Evolutionary conservation across 306 rosid species (phyloP).

Genomic region (Ziziphus jujuba): DNA sequence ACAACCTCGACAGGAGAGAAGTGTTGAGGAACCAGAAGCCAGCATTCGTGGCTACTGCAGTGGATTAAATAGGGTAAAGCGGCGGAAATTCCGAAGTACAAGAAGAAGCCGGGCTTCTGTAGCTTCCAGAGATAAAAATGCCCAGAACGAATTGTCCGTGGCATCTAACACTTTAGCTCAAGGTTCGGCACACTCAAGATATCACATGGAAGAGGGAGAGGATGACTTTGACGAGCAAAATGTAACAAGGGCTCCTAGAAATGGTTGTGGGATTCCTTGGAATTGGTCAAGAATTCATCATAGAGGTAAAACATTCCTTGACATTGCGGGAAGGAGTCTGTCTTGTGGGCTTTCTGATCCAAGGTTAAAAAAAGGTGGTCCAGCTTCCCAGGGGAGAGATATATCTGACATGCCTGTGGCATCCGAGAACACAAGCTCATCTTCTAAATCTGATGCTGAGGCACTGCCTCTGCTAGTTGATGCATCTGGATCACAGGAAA

Average conservation of each 20-base stretch:
- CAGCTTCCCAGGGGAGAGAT: slow-evolving; percentile 57
- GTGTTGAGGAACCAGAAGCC: slow-evolving; percentile 57
- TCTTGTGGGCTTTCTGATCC: slow-evolving; percentile 94
- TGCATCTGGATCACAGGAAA: slow-evolving; percentile 84
- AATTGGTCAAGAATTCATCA: slow-evolving; percentile 98
- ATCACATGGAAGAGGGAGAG: slow-evolving; percentile 60
- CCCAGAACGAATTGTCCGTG: slow-evolving; percentile 81
- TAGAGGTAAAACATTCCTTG: slow-evolving; percentile 86
- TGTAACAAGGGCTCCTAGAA: slow-evolving; percentile 78
- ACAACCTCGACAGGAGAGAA: slow-evolving; percentile 50
- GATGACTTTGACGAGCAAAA: slow-evolving; percentile 52
- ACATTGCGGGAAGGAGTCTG: slow-evolving; percentile 91
- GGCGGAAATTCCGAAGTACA: slow-evolving; percentile 71
- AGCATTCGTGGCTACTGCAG: slow-evolving; percentile 53
- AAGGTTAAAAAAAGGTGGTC: slow-evolving; percentile 61
- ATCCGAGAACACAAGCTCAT: slow-evolving; percentile 65
- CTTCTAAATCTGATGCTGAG: slow-evolving; percentile 69
- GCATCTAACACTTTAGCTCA: slow-evolving; percentile 81
- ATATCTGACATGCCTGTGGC: slow-evolving; percentile 62
- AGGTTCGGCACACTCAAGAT: slow-evolving; percentile 55
- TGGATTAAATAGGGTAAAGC: slow-evolving; percentile 63
- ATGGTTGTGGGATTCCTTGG: slow-evolving; percentile 98
- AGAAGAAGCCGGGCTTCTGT: slow-evolving; percentile 65
- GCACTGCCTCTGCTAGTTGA: slow-evolving; percentile 86
- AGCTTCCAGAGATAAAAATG: slow-evolving; percentile 69